Evolutionary conservation across 2,329 filamentous ascomycete species (phyloP).

Genomic region (Xylogone sp.): DNA sequence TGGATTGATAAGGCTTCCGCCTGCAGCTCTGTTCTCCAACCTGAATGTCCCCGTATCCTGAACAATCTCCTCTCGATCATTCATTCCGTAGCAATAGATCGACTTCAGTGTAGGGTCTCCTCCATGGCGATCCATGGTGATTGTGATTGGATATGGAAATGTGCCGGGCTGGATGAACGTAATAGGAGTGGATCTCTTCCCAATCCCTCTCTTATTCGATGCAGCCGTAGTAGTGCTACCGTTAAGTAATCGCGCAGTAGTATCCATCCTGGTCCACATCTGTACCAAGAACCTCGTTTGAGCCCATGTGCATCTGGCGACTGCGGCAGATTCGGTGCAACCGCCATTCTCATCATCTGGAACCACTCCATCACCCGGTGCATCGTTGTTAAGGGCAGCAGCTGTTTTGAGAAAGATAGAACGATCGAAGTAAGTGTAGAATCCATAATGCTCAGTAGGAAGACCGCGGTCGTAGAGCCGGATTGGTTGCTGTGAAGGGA

Average conservation of each 20-base stretch:
- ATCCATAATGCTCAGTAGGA: constrained; percentile 82
- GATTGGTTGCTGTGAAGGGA: constrained; percentile 70
- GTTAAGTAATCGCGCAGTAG: constrained; percentile 39
- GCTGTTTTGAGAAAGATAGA: constrained; percentile 74
- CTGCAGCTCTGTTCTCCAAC: constrained; percentile 45
- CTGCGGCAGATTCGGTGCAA: constrained; percentile 47
- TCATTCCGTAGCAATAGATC: constrained; percentile 49
- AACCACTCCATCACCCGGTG: constrained; percentile 34
- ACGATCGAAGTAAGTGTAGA: constrained; percentile 89
- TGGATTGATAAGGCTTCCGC: constrained; percentile 51
- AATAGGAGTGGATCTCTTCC: constrained; percentile 16
- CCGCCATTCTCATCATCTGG: constrained; percentile 53
- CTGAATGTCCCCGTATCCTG: constrained; percentile 40
- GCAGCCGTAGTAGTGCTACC: constrained; percentile 8
- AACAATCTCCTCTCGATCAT: constrained; percentile 42
- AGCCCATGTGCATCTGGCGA: constrained; percentile 53
- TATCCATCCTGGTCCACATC: constrained; percentile 56
- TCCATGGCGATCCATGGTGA: constrained; percentile 60
- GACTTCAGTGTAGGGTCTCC: constrained; percentile 50
- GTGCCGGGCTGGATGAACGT: constrained; percentile 43
- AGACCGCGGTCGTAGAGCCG: constrained; percentile 81
- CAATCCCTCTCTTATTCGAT: background rate
- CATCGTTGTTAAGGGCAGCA: constrained; percentile 40
- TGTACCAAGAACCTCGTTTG: constrained; percentile 61
- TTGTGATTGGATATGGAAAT: constrained; percentile 61